Base-by-base conservation (phyloP, 164 flowering plant genomes). In the Stephania yunnanensis region DNA sequence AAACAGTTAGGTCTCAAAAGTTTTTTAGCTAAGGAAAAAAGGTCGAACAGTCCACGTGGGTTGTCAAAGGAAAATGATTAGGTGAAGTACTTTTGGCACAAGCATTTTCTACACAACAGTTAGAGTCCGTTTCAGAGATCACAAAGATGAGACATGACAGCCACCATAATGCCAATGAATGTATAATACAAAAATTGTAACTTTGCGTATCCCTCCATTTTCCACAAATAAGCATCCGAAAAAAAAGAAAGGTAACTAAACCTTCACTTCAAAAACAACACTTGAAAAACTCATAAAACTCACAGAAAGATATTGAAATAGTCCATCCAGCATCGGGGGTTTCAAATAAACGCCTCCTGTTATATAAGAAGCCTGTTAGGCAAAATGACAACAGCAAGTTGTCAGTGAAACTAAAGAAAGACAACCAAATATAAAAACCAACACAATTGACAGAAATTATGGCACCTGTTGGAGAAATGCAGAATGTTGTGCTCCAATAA, bases 381-480 rank as follows among this genome's bases (percentile, higher is more conserved):
- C 75, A 48, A 80, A 71, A 74, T 20, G 70, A 44, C 29, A 71
- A 76, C 46, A 25, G 82, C 2, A 72, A 75, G 42, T 20, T 64
- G 71, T 78, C 44, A 76, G 52, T 73, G 73, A 31, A 22, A 44
- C 25, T 52, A 71, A 74, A 9, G 53, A 29, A 19, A 1, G 3
- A 15, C 64, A 58, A 58, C 19, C 20, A 5, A 58, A 58, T 13
- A 58, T 58, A 58, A 58, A 36, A 36, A 36, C 4, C 42, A 36
- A 36, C 42, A 2, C 42, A 36, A 36, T 4, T 36, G 42, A 36
- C 12, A 58, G 19, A 13, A 58, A 7, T 67, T 25, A 68, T 19
- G 70, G 5, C 77, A 95, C 99, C 98, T 95, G 99, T 87, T 95
- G 99, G 76, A 95, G 84, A 80, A 93, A 95, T 72, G 99, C 94